Percentiles rank a stretch among this genome's conserved stretches.
phyloP scores from a whole-genome alignment of 106 monocot genomes.

The Acorus calamus region DNA sequence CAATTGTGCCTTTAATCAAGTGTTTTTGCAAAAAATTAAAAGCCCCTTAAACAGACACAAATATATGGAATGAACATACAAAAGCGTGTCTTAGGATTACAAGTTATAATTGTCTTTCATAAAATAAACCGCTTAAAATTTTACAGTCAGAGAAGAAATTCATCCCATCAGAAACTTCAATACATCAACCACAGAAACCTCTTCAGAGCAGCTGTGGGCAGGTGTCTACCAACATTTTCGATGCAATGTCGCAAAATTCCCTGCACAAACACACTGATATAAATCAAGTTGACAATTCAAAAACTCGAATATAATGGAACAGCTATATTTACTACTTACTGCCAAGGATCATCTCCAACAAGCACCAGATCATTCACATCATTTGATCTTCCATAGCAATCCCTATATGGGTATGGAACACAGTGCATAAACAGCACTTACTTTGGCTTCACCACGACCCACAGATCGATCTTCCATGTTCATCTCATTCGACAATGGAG shows the following conservation, averaged over 20 bases:
- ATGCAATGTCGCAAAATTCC: slow-evolving; percentile 33
- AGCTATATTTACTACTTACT: slow-evolving; percentile 14
- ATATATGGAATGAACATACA: too few relatives aligned
- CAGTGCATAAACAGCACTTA: slow-evolving; percentile 22
- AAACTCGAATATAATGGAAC: not conserved
- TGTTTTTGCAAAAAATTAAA: too few relatives aligned
- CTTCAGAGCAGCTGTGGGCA: not conserved
- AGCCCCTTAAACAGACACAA: too few relatives aligned
- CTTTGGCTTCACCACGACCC: slow-evolving; percentile 21
- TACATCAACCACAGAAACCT: not conserved
- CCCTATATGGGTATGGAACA: slow-evolving; percentile 5
- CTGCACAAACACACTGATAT: slow-evolving; percentile 7
- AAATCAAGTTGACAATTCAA: too few relatives aligned
- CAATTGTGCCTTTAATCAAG: too few relatives aligned
- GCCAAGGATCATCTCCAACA: slow-evolving; percentile 32
- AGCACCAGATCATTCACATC: slow-evolving; percentile 27
- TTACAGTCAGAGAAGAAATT: too few relatives aligned
- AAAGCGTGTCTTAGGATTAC: too few relatives aligned
- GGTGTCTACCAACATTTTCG: slow-evolving; percentile 20
- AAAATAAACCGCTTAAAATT: too few relatives aligned
- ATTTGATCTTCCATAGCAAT: slow-evolving; percentile 10
- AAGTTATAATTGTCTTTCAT: too few relatives aligned
- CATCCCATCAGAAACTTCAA: not conserved
- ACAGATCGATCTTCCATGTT: slow-evolving; percentile 15
- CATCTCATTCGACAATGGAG: not conserved